These are phyloP conservation scores for Gossypium raimondii DNA, from an alignment of 345 rosid species.

Conservation along the genomic window DNA sequence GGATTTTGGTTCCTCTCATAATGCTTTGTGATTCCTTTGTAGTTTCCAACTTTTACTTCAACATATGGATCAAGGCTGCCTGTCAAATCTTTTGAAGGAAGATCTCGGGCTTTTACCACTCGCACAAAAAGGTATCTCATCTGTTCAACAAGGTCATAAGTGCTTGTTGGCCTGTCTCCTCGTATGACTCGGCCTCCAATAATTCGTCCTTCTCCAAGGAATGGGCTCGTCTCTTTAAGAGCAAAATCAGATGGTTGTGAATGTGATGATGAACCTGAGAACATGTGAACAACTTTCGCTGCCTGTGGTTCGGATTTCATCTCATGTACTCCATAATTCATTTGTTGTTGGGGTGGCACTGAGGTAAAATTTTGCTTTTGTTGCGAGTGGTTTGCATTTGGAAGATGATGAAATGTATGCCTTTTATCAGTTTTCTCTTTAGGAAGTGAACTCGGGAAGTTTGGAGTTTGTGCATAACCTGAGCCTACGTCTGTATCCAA, in stretches of 20 bases:
- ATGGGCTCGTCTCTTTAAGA: slow-evolving; percentile 79
- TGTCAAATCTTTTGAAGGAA: slow-evolving; percentile 62
- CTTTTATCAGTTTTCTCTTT: slow-evolving; percentile 29
- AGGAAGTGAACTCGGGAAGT: slow-evolving; percentile 19
- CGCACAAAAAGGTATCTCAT: slow-evolving; percentile 82
- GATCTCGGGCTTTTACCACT: slow-evolving; percentile 81
- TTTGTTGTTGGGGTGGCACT: slow-evolving; percentile 24
- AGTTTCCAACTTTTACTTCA: slow-evolving; percentile 86
- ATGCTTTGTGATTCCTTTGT: slow-evolving; percentile 61
- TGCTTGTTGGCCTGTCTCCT: slow-evolving; percentile 44
- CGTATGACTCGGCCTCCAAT: slow-evolving; percentile 79
- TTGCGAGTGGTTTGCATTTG: slow-evolving; percentile 30
- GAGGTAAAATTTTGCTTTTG: slow-evolving; percentile 23
- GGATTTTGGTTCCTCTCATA: slow-evolving; percentile 75
- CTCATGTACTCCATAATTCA: slow-evolving; percentile 38
- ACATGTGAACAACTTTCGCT: slow-evolving; percentile 34
- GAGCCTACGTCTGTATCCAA: slow-evolving; percentile 28
- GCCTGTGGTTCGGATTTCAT: slow-evolving; percentile 49
- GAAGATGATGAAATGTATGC: slow-evolving; percentile 42
- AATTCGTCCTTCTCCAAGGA: slow-evolving; percentile 71
- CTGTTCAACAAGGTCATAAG: slow-evolving; percentile 89
- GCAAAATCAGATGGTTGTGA: slow-evolving; percentile 57
- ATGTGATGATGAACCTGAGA: slow-evolving; percentile 40
- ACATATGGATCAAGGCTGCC: slow-evolving; percentile 87
- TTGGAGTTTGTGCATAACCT: slow-evolving; percentile 25